Evolutionary conservation across 129 eudicot species (phyloP), one percentile per base, ranked within the genome.

Genomic region (Escallonia rubra): DNA sequence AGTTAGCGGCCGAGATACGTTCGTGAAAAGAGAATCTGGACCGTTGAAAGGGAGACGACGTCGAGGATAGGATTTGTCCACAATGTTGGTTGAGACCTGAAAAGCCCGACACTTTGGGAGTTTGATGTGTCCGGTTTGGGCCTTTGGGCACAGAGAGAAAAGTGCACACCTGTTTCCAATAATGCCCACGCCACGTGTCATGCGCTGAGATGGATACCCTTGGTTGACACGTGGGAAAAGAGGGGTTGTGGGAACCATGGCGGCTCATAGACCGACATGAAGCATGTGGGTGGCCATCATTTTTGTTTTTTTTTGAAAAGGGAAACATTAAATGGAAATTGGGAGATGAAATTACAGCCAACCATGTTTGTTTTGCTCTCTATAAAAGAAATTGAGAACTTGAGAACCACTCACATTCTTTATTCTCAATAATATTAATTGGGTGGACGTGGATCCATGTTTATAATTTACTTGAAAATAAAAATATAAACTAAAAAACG

Each of bases 61-160:
- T 49, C 58, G 58, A 48, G 44, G 38, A 34, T 46, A 6, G 50
- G 2, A 23, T 23, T 23, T 50, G 55, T 50, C 55, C 55, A 50
- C 9, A 8, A 48, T 47, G 52, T 49, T 23, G 69, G 57, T 38
- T 39, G 34, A 48, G 50, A 34, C 58, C 42, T 65, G 69, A 48
- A 45, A 65, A 34, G 69, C 16, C 69, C 69, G 69, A 50, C 69
- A 65, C 52, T 15, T 14, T 4, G 40, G 16, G 56, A 45, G 13
- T 23, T 23, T 50, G 55, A 54, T 54, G 13, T 11, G 59, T 11
- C 59, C 15, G 45, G 2, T n/a, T 8, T 65, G 6, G 16, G 57
- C 39, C 57, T 50, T 47, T 10, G 56, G 12, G 49, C 10, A 13
- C 14, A 23, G 34, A 11, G 34, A 11, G 23, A 12, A 6, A 14